Base-by-base conservation (phyloP, 768 basidiomycete genomes). In the Trametes cinnabarina region DNA sequence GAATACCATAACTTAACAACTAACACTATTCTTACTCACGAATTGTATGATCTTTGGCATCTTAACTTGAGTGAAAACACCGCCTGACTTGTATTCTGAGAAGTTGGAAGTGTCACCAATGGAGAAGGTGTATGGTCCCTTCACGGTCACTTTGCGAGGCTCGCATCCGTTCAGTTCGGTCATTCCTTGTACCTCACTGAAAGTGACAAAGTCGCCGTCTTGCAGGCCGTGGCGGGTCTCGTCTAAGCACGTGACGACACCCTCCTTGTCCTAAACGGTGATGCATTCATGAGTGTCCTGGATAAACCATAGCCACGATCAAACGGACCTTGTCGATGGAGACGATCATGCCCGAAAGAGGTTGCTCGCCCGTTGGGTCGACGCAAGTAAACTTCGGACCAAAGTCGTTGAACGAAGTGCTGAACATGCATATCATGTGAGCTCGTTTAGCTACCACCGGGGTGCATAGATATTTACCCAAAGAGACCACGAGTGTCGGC, bases 181-280 rank as follows among this genome's bases (percentile, higher is more conserved):
- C 93, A 97, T 96, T 34, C 97, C 97, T 73, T 95, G 88, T 23
- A 99, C 86, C 75, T 99, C 97, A 17, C 84, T 82, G 76, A 99
- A 98, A 4, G 97, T 95, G 22, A 98, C 95, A 66, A 87, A 98
- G 69, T 98, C 94, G 15, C 97, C 97, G 70, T 98, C 97, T 71
- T 98, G 94, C n/a, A 99, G 82, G 19, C 97, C 97, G 71, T 98
- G 97, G 58, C 97, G 84, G 11, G 96, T 90, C 76, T 99, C 97
- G 64, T 99, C 97, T 58, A 98, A 77, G 70, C 94, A 97, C 11
- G 96, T 97, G 7, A 98, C 96, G 20, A 98, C 74, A n/a, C 89
- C 95, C 51, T 97, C 94, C 43, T 80, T 77, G 59, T 86, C 88
- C 93, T 96, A 56, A 28, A 19, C 17, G 3, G 26, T 32, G 26